Evolutionary conservation across 305 asterid genomes (phyloP).

Genomic region (Rubia tinctorum): DNA sequence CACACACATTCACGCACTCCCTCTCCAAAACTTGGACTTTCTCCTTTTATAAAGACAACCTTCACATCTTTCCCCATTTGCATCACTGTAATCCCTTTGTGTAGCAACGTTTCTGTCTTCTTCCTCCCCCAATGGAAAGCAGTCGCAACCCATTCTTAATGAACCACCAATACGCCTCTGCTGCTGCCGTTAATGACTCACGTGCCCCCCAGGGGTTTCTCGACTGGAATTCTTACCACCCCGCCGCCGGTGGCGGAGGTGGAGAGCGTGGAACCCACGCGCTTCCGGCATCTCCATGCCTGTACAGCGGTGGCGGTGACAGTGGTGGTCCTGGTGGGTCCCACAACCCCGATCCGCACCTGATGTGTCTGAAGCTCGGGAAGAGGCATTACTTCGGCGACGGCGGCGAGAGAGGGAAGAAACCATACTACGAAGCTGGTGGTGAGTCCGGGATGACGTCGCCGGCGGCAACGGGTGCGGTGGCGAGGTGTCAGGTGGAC

Average conservation of each 20-base stretch:
- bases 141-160: background rate
- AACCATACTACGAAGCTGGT: conserved; percentile 10
- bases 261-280: conserved; percentile 9
- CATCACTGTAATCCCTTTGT: conserved; percentile 24
- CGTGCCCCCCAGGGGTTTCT: background rate
- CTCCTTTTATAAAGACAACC: conserved; percentile 25
- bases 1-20: background rate
- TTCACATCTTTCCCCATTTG: conserved; percentile 20
- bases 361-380: conserved; percentile 56
- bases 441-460: conserved; percentile 12
- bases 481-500: conserved; percentile 62
- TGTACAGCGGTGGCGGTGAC: conserved; percentile 6
- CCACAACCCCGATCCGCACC: conserved; percentile 36
- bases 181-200: background rate
- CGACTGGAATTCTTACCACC: background rate
- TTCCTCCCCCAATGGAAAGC: background rate
- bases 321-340: background rate
- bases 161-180: background rate
- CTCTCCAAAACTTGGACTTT: background rate
- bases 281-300: background rate
- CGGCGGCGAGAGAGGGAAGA: conserved; percentile 33
- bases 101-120: background rate
- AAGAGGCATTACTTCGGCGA: conserved; percentile 48
- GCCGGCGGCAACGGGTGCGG: conserved; percentile 1
- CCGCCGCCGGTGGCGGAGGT: background rate